phyloP scores from a whole-genome alignment of 2,329 filamentous ascomycete genomes.

The Tricladium varicosporioides region DNA sequence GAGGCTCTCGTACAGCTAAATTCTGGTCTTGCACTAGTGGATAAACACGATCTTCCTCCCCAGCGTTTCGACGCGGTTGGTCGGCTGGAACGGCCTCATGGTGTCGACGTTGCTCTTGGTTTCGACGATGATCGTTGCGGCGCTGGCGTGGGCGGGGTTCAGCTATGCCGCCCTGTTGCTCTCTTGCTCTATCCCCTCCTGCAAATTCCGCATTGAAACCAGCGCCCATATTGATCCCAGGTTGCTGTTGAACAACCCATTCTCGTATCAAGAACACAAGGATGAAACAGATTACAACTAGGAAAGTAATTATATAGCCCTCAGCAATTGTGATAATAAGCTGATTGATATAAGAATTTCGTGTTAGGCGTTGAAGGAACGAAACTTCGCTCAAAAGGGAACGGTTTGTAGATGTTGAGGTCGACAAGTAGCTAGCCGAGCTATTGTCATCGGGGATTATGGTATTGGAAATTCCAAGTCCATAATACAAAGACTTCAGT shows the following conservation, averaged over 20 bases:
- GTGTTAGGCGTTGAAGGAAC: slow-evolving; percentile 61
- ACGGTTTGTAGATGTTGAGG: slow-evolving; percentile 17
- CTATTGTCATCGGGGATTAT: slow-evolving; percentile 10
- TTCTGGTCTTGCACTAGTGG: background rate
- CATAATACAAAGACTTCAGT: slow-evolving; percentile 29
- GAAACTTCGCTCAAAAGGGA: slow-evolving; percentile 56
- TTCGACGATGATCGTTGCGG: slow-evolving; percentile 4
- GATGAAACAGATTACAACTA: slow-evolving; percentile 92
- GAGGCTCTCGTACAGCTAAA: slow-evolving; percentile 12
- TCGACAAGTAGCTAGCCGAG: too few relatives aligned
- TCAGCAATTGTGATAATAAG: slow-evolving; percentile 81
- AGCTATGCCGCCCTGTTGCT: slow-evolving; percentile 11
- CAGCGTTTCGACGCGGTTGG: slow-evolving; percentile 5
- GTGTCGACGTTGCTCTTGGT: background rate
- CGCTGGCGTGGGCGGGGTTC: slow-evolving; percentile 10
- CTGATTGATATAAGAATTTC: slow-evolving; percentile 71
- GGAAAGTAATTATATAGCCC: slow-evolving; percentile 87
- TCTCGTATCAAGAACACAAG: slow-evolving; percentile 95
- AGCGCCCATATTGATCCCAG: slow-evolving; percentile 78
- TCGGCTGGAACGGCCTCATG: background rate
- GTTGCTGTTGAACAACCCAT: slow-evolving; percentile 98
- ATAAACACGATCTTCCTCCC: slow-evolving; percentile 3
- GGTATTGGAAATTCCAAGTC: slow-evolving; percentile 20
- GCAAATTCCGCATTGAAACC: slow-evolving; percentile 54
- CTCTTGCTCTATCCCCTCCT: slow-evolving; percentile 39